Base-by-base conservation (phyloP, 2,329 filamentous ascomycete species). In the Knoxdaviesia capensis region DNA sequence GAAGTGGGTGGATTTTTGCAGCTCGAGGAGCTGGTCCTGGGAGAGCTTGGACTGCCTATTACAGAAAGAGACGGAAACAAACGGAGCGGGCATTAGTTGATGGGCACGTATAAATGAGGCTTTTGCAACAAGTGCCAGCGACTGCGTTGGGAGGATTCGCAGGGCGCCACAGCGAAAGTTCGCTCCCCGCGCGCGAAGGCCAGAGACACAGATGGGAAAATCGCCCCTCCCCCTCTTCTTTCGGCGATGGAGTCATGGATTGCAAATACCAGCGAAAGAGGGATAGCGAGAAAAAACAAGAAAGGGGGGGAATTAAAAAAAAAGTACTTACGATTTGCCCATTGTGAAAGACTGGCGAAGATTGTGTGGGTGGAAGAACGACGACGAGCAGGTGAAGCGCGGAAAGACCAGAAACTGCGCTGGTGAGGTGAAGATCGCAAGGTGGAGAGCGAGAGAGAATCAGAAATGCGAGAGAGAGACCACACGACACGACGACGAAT, bases 41-140 rank as follows among this genome's bases (percentile, higher is more conserved):
- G 87, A 94, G 59, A 98, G 80, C 69, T 96, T 98, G 53, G 88
- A 96, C 70, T 96, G 90, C 65, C 90, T 98, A 57, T 31, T n/a
- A n/a, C n/a, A 7, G 6, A 20, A 11, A 9, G 6, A 33, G 10
- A 33, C 7, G 31, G 5, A 35, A 36, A 11, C 29, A 33, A 36
- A 35, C 31, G 29, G 36, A 34, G 43, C 41, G 44, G 32, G 38
- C 11, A n/a, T n/a, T n/a, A n/a, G n/a, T n/a, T n/a, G n/a, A n/a
- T n/a, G n/a, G n/a, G n/a, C n/a, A n/a, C n/a, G n/a, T n/a, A n/a
- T n/a, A n/a, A n/a, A n/a, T n/a, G n/a, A n/a, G n/a, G n/a, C n/a
- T n/a, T n/a, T n/a, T n/a, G n/a, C n/a, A n/a, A n/a, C n/a, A n/a
- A n/a, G n/a, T 36, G 8, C 10, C 5, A n/a, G 20, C 10, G 6